These are phyloP conservation scores for Penicillium maclennaniae DNA, from an alignment of 495 filamentous ascomycete genomes.

Conservation along the genomic window DNA sequence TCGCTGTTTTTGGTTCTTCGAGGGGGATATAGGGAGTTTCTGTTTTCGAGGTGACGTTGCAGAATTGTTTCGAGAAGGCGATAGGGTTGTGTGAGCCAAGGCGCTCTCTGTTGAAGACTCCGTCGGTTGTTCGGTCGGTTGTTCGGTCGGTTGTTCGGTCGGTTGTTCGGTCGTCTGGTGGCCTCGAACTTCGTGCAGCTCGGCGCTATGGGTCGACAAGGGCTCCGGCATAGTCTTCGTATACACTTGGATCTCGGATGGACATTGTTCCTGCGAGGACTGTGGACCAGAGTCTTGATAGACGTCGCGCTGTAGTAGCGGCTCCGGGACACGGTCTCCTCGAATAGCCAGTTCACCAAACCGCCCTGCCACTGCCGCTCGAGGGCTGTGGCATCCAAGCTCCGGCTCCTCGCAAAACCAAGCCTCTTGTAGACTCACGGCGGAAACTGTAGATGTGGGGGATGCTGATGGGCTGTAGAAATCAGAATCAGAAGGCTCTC, in stretches of 20 bases:
- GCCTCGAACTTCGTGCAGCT: slow-evolving; percentile 3
- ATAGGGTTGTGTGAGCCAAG: slow-evolving; percentile 3
- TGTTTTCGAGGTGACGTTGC: slow-evolving; percentile 26
- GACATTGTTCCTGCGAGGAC: slow-evolving; percentile 14
- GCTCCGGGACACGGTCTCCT: slow-evolving; percentile 34
- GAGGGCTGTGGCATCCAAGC: slow-evolving; percentile 51
- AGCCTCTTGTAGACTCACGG: slow-evolving; percentile 33
- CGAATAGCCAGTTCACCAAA: slow-evolving; percentile 60
- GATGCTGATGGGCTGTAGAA: slow-evolving; percentile 34
- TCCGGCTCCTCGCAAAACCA: slow-evolving; percentile 35
- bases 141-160: neutral
- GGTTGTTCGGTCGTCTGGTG: slow-evolving; percentile 2
- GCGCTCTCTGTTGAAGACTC: neutral
- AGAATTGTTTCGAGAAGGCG: slow-evolving; percentile 18
- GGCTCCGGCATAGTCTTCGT: slow-evolving; percentile 20
- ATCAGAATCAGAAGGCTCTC: slow-evolving; percentile 36
- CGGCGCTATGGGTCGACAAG: slow-evolving; percentile 7
- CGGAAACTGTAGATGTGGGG: slow-evolving; percentile 33
- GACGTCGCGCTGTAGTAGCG: slow-evolving; percentile 17
- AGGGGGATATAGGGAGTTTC: slow-evolving; percentile 19
- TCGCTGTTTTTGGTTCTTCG: slow-evolving; percentile 29
- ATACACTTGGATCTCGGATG: neutral
- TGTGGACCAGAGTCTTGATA: slow-evolving; percentile 8
- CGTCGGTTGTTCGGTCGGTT: no score
- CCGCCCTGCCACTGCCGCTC: slow-evolving; percentile 58